Evolutionary conservation across 2,329 filamentous ascomycete genomes (phyloP).

Genomic region (Aspergillus ochraceoroseus): DNA sequence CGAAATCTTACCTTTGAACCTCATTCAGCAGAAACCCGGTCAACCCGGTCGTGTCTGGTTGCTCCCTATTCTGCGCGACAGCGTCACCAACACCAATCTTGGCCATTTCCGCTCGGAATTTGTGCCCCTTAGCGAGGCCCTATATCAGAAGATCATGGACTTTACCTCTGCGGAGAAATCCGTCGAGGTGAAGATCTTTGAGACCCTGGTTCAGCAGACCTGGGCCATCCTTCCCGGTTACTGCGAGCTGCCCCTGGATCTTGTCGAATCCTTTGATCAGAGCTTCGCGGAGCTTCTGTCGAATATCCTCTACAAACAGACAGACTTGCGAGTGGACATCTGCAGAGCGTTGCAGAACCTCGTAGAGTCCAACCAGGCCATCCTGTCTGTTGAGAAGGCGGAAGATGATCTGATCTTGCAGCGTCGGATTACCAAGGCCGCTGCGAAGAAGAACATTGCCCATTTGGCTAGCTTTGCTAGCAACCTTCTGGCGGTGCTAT

Average conservation of each 20-base stretch:
- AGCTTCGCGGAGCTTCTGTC: conserved; percentile 82
- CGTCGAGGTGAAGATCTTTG: conserved; percentile 95
- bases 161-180: conserved; percentile 80
- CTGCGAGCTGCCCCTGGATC: conserved; percentile 83
- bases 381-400: conserved; percentile 63
- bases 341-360: conserved; percentile 81
- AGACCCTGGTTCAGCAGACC: conserved; percentile 90
- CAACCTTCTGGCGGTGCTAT: conserved; percentile 92
- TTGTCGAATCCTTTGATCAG: conserved; percentile 73
- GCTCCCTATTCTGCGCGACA: conserved; percentile 83
- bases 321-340: conserved; percentile 78
- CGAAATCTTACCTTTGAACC: conserved; percentile 76
- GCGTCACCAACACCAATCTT: conserved; percentile 81
- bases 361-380: conserved; percentile 85
- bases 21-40: conserved; percentile 68
- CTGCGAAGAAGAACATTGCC: conserved; percentile 73
- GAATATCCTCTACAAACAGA: conserved; percentile 87
- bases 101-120: conserved; percentile 80
- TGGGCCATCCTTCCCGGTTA: conserved; percentile 94
- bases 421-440: conserved; percentile 68
- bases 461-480: conserved; percentile 74
- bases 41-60: conserved; percentile 90
- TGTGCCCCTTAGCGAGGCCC: conserved; percentile 78
- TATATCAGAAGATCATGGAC: conserved; percentile 84
- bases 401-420: conserved; percentile 71